Conservation (phyloP, 1,284 basidiomycete species). For the Polyporus tsugae region DNA sequence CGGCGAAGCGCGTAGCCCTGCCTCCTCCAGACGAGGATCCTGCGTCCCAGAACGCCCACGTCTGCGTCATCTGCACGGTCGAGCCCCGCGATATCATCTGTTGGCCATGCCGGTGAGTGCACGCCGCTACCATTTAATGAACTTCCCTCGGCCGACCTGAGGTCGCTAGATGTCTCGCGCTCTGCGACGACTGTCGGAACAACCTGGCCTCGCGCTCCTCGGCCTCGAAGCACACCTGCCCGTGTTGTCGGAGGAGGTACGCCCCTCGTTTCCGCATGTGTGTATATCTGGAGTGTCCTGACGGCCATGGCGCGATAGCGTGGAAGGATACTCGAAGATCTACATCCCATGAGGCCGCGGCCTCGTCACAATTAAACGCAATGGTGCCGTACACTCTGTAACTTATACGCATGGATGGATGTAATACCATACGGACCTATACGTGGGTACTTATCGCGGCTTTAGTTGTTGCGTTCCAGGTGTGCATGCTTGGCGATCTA, state of each 20-base stretch:
- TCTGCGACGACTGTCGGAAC: conserved; percentile 78
- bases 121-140: background rate
- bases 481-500: background rate
- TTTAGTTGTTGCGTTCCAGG: background rate
- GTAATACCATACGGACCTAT: background rate
- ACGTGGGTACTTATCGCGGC: background rate
- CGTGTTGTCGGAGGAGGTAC: conserved; percentile 74
- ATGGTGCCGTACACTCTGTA: background rate
- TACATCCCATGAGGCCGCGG: conserved; percentile 44
- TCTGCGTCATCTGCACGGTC: conserved; percentile 79
- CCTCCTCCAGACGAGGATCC: conserved; percentile 34
- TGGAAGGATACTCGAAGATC: conserved; percentile 78
- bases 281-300: background rate
- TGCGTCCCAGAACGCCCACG: conserved; percentile 49
- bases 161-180: conserved; percentile 64
- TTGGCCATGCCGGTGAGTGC: conserved; percentile 78
- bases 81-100: conserved; percentile 76
- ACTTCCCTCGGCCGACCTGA: background rate
- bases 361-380: background rate
- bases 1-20: conserved; percentile 25
- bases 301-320: conserved; percentile 48
- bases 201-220: conserved; percentile 69
- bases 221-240: conserved; percentile 74
- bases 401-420: conserved; percentile 8
- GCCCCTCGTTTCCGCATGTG: background rate